A percentile compares a stretch with the other conserved stretches of the same genome.
Conservation (phyloP, 2,329 filamentous ascomycete species). For the Calonectria hawksworthii region DNA sequence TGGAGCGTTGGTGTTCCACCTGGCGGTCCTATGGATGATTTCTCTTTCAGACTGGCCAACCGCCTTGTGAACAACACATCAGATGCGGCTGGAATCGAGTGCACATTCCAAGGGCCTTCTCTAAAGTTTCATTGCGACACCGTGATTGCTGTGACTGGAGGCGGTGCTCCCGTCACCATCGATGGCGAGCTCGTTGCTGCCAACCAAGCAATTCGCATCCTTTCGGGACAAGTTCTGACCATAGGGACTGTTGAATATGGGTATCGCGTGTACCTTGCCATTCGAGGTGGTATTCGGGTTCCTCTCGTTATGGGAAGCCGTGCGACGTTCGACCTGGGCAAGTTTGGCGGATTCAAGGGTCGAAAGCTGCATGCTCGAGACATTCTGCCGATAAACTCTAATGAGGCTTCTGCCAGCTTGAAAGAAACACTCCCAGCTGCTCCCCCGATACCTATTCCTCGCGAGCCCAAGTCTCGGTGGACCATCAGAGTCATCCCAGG, state of each 20-base stretch:
- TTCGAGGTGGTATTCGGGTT: conserved; percentile 52
- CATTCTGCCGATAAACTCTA: conserved; percentile 41
- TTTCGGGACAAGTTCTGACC: conserved; percentile 43
- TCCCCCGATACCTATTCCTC: conserved; percentile 39
- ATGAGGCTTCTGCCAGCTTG: background rate
- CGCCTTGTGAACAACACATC: conserved; percentile 50
- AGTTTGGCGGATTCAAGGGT: conserved; percentile 52
- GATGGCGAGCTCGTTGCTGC: conserved; percentile 36
- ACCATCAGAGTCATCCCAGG: conserved; percentile 54
- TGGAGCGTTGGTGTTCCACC: conserved; percentile 57
- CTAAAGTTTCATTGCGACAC: conserved; percentile 52
- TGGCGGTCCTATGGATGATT: conserved; percentile 58
- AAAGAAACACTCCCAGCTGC: background rate
- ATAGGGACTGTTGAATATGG: conserved; percentile 47
- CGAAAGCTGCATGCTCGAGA: conserved; percentile 50
- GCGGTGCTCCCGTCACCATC: conserved; percentile 42
- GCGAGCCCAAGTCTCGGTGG: conserved; percentile 45
- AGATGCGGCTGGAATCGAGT: conserved; percentile 51
- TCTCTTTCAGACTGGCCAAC: conserved; percentile 53
- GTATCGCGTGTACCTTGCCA: conserved; percentile 51
- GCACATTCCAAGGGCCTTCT: conserved; percentile 50
- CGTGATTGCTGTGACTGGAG: conserved; percentile 52
- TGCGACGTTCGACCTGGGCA: conserved; percentile 50
- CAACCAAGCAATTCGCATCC: conserved; percentile 43
- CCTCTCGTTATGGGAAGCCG: conserved; percentile 51